Conservation (phyloP, 2,329 filamentous ascomycete genomes). For the Verticillium zaregamsianum region DNA sequence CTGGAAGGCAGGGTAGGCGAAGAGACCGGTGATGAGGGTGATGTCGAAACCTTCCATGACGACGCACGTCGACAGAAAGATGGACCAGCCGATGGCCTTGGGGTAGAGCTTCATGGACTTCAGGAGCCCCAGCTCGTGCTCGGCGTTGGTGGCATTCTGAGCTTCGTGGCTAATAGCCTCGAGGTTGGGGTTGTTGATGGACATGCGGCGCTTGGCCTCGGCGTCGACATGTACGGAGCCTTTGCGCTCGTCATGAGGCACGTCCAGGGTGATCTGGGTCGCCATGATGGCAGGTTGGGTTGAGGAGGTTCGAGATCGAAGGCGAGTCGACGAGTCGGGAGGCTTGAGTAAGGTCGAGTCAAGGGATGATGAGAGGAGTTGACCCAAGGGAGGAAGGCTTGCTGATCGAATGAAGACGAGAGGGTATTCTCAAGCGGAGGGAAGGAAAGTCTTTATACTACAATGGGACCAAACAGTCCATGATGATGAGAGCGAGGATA, state of each 20-base stretch:
- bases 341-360: not conserved
- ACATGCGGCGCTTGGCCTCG: constrained; percentile 3
- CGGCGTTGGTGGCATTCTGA: constrained; percentile 33
- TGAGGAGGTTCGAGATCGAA: not conserved
- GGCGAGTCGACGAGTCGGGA: not conserved
- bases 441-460: not conserved
- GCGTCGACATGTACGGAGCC: constrained; percentile 2
- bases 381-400: not conserved
- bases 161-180: constrained; percentile 17
- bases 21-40: constrained; percentile 11
- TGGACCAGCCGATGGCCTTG: constrained; percentile 37
- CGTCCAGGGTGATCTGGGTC: not conserved
- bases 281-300: not conserved
- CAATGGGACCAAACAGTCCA: not conserved
- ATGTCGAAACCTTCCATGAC: constrained; percentile 30
- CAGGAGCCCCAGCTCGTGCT: constrained; percentile 30
- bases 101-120: constrained; percentile 38
- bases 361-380: not conserved
- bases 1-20: constrained; percentile 23
- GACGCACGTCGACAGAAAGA: constrained; percentile 35
- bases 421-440: not conserved
- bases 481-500: not conserved
- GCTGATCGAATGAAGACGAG: not conserved
- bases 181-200: not conserved
- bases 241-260: not conserved